Evolutionary conservation across 2,329 filamentous ascomycete genomes (phyloP).

Genomic region (Acarospora socialis): DNA sequence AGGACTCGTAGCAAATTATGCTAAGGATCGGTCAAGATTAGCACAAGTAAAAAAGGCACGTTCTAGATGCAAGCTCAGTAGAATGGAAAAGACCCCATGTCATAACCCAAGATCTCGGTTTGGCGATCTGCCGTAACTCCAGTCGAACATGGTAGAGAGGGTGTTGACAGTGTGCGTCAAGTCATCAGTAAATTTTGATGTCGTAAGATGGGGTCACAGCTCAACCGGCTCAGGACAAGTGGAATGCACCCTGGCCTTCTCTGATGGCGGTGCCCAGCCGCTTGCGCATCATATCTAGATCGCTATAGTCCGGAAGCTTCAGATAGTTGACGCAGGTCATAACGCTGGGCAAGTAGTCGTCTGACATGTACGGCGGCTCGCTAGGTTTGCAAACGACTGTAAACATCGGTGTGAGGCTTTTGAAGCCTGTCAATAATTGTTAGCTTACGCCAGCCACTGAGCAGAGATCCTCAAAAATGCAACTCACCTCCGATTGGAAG

Average conservation of each 20-base stretch:
- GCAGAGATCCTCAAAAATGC: constrained; percentile 8
- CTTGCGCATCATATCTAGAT: constrained; percentile 58
- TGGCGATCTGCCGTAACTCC: too few relatives aligned
- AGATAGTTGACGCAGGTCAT: constrained; percentile 99
- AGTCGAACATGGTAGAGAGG: too few relatives aligned
- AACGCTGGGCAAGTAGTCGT: constrained; percentile 97
- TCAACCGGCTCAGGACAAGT: constrained; percentile 60
- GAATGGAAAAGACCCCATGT: not conserved
- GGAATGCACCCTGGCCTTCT: constrained; percentile 95
- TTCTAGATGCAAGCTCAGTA: not conserved
- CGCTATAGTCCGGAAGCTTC: constrained; percentile 89
- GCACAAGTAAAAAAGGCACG: not conserved
- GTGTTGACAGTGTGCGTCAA: too few relatives aligned
- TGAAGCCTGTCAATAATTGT: constrained; percentile 56
- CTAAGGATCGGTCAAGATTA: not conserved
- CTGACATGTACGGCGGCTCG: constrained; percentile 80
- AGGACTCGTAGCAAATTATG: not conserved
- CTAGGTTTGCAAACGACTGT: constrained; percentile 99
- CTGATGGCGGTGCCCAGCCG: constrained; percentile 75
- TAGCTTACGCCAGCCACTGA: constrained; percentile 17
- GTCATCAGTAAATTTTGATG: not conserved
- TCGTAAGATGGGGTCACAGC: not conserved
- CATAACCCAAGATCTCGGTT: not conserved
- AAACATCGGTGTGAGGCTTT: constrained; percentile 92
- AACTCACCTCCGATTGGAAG: constrained; percentile 87